Base-by-base conservation (phyloP, 306 rosid genomes). In the Leucaena leucocephala region DNA sequence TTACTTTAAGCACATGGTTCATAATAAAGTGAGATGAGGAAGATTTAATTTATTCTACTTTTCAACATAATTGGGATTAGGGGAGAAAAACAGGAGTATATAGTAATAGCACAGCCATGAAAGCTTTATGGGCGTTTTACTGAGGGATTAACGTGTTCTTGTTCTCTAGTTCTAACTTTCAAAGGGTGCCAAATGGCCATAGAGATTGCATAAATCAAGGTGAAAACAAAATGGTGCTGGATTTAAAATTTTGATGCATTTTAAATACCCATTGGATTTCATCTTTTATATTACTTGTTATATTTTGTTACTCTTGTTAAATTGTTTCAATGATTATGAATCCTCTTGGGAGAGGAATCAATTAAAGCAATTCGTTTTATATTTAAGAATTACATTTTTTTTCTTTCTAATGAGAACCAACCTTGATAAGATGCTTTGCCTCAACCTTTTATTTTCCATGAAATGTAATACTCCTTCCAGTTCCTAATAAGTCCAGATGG, bases 101-200 rank as follows among this genome's bases (percentile, higher is more conserved):
- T 68, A 68, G 73, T 21, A 19, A 43, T 77, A 77, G 71, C 59
- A 59, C 65, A 80, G 50, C 59, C 62, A 12, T 58, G 76, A 57
- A 65, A 65, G 80, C 58, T 46, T 27, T 59, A 21, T 71, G 71
- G 72, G 52, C 2, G 36, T 46, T 19, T 21, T 43, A 68, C 35
- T 2, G n/a, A 11, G 79, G 72, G 45, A 10, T 71, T 66, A 5
- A 43, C 19, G 72, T 75, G 75, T 79, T 58, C 27, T 13, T 58
- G 11, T 45, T 80, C 78, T 64, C 8, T 17, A 57, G 52, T 39
- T 81, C 57, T 55, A 46, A 83, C 66, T 62, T 78, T 83, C 57
- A 66, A 75, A 59, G 58, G 62, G 61, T 71, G 85, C 87, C 85
- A 75, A 78, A 50, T 65, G 85, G 83, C 80, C 74, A 74, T 74